Evolutionary conservation across 495 filamentous ascomycete genomes (phyloP).

Genomic region (Chaetomium fimeti): DNA sequence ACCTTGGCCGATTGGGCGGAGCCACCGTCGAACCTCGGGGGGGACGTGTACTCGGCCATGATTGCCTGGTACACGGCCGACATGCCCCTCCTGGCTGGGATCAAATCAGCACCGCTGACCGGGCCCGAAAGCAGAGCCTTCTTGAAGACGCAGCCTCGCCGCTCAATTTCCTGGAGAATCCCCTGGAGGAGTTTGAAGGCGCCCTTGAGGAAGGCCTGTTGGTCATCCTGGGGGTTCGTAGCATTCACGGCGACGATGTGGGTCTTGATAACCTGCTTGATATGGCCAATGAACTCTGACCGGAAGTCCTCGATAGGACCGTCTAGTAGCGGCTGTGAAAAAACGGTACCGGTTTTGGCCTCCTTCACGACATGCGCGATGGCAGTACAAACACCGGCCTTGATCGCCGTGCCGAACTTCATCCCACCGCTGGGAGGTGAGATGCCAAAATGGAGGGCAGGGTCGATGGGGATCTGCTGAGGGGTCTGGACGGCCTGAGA

Average conservation of each 20-base stretch:
- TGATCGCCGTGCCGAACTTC: constrained; percentile 15
- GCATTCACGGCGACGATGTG: not conserved
- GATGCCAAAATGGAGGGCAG: constrained; percentile 10
- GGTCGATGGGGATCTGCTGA: constrained; percentile 12
- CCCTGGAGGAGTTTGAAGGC: constrained; percentile 13
- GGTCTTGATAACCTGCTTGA: constrained; percentile 3
- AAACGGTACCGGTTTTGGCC: constrained; percentile 5
- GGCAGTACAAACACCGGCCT: constrained; percentile 16
- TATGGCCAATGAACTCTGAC: not conserved
- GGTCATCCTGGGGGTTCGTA: constrained; percentile 1
- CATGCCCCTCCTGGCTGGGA: constrained; percentile 1
- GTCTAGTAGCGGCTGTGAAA: constrained; percentile 9
- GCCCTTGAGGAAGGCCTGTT: not conserved
- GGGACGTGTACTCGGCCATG: not conserved
- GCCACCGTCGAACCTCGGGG: not conserved
- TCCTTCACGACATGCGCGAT: constrained; percentile 10
- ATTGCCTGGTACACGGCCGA: not conserved
- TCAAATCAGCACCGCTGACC: not conserved
- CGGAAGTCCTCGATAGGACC: constrained; percentile 14
- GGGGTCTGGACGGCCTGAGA: not conserved
- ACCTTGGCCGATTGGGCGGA: not conserved
- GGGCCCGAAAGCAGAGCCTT: constrained; percentile 10
- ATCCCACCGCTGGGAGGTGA: constrained; percentile 11
- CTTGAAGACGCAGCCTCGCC: constrained; percentile 9
- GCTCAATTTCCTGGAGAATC: constrained; percentile 9